Evolutionary conservation across 75 land plant species (phyloP).

Genomic region (Picea sitchensis): DNA sequence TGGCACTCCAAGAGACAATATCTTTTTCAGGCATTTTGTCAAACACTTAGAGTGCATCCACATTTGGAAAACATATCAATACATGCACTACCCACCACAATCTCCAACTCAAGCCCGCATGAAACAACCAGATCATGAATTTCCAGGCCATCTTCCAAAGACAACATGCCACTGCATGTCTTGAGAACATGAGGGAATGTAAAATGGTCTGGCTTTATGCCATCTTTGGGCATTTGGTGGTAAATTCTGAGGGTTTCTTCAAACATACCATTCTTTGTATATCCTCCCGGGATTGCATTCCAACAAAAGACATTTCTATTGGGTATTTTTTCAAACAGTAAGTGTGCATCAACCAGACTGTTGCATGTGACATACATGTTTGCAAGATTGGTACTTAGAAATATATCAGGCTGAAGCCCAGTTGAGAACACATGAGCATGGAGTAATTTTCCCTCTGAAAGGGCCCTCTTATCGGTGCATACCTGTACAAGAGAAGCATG

Average conservation of each 20-base stretch:
- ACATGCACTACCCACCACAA: slow-evolving; percentile 38
- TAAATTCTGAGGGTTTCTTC: slow-evolving; percentile 63
- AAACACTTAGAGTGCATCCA: slow-evolving; percentile 42
- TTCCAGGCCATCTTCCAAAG: slow-evolving; percentile 40
- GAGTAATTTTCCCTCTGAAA: too few relatives aligned
- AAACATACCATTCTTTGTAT: slow-evolving; percentile 33
- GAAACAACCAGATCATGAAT: slow-evolving; percentile 16
- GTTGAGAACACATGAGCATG: too few relatives aligned
- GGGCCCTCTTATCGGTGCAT: too few relatives aligned
- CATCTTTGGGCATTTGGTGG: slow-evolving; percentile 58
- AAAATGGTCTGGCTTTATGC: slow-evolving; percentile 47
- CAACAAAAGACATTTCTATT: slow-evolving; percentile 34
- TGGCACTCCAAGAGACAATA: slow-evolving; percentile 58
- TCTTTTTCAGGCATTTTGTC: slow-evolving; percentile 28
- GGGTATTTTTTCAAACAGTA: slow-evolving; percentile 56
- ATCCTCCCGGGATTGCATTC: slow-evolving; percentile 69
- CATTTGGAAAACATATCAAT: slow-evolving; percentile 59
- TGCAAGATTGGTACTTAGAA: slow-evolving; percentile 29
- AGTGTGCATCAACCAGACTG: slow-evolving; percentile 44
- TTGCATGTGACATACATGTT: slow-evolving; percentile 29
- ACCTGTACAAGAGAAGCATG: too few relatives aligned
- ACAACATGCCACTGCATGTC: slow-evolving; percentile 50
- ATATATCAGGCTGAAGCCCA: too few relatives aligned
- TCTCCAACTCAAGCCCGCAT: slow-evolving; percentile 14
- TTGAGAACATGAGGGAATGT: slow-evolving; percentile 59